Evolutionary conservation across 768 basidiomycete species (phyloP), one percentile per base, ranked within the genome.

Genomic region (Coprinellus micaceus): DNA sequence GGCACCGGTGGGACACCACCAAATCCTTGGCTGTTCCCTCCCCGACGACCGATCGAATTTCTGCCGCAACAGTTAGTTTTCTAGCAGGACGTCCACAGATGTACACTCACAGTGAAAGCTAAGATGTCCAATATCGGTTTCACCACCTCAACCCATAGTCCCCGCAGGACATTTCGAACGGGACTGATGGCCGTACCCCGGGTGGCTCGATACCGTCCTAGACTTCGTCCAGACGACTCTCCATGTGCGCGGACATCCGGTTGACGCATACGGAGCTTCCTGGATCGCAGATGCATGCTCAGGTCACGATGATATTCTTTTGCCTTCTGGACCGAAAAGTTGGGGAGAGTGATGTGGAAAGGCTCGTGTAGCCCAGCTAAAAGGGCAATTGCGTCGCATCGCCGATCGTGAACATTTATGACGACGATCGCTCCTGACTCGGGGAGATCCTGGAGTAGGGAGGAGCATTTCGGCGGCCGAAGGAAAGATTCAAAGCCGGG

Each of bases 351-450:
- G 19, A 61, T 45, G 51, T 58, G 57, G 3, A 48, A 5, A 13
- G 44, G 53, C 21, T 40, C 13, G 5, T 28, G 19, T 17, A 11
- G 22, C 25, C 55, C 53, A 21, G 39, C n/a, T 15, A 50, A 10
- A 19, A 61, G 50, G 13, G 41, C 57, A 19, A 58, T 19, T 0
- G 57, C 57, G 19, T 61, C 60, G 37, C 57, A 55, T n/a, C 57
- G 39, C 10, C 29, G 21, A 2, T 1, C 7, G 29, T 29, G 4
- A 7, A 54, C 21, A 24, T 53, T 61, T 30, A 61, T 50, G 26
- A 58, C 25, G 25, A 61, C 21, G 12, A 58, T 24, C 19, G 54
- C 53, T 10, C 60, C 60, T 2, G 44, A 47, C 7, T 33, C 44
- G 2, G 54, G 44, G 7, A 33, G n/a, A 15, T 48, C 1, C 29